Evolutionary conservation across 371 early-diverging fungal genomes (phyloP).

Genomic region (Homolaphlyctis polyrhiza): DNA sequence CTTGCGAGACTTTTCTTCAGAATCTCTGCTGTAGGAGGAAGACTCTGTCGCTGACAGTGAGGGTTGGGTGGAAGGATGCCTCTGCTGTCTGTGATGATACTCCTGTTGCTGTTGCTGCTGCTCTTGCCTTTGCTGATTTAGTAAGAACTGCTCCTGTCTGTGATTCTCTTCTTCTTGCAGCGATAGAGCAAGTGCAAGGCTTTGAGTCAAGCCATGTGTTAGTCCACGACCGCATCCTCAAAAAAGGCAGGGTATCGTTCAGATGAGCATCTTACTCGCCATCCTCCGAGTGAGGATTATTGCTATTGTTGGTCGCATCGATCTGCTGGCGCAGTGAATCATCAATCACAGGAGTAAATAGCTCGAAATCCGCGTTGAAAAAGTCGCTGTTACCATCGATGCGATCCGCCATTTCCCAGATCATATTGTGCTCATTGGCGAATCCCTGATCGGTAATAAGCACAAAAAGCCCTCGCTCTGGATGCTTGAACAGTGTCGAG

Average conservation of each 20-base stretch:
- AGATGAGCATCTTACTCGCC: not conserved
- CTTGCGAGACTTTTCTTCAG: too few relatives aligned
- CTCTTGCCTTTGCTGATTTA: not conserved
- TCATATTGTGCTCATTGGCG: conserved; percentile 30
- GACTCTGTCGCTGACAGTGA: too few relatives aligned
- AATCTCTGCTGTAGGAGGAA: too few relatives aligned
- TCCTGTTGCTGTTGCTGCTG: not conserved
- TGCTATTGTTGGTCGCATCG: too few relatives aligned
- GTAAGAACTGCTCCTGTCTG: not conserved
- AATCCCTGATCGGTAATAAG: conserved; percentile 86
- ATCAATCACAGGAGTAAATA: not conserved
- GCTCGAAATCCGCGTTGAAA: conserved; percentile 21
- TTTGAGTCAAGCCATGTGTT: not conserved
- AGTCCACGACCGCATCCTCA: not conserved
- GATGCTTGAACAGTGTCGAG: conserved; percentile 69
- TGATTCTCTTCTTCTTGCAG: conserved; percentile 29
- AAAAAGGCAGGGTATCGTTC: not conserved
- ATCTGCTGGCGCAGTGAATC: too few relatives aligned
- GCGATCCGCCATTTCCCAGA: conserved; percentile 32
- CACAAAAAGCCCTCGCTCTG: conserved; percentile 58
- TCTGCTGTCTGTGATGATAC: not conserved
- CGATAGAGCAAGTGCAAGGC: conserved; percentile 23
- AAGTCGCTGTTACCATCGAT: conserved; percentile 31
- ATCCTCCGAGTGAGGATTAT: conserved; percentile 2
- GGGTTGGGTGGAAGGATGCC: not conserved